phyloP scores from a whole-genome alignment of 2,329 filamentous ascomycete species.

The Xylariaceae sp. region DNA sequence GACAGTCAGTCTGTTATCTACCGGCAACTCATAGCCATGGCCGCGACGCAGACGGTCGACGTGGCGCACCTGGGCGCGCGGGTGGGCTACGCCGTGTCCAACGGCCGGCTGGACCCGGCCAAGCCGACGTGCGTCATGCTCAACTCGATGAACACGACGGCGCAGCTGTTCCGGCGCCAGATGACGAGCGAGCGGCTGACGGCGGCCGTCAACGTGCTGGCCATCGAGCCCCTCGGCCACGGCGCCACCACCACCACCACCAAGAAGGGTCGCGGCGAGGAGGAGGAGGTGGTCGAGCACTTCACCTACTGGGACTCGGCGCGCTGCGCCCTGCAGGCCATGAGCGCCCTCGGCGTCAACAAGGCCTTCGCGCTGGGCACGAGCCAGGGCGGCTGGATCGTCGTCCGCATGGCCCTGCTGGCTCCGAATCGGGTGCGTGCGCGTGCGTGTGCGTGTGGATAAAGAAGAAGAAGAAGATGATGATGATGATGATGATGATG shows the following conservation, averaged over 20 bases:
- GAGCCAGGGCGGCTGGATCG: conserved; percentile 46
- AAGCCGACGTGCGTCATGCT: conserved; percentile 46
- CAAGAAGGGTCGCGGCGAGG: too few relatives aligned
- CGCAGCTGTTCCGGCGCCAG: conserved; percentile 37
- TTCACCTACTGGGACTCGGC: conserved; percentile 51
- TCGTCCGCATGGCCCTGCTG: conserved; percentile 41
- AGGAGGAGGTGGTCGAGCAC: too few relatives aligned
- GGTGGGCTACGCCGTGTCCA: conserved; percentile 13
- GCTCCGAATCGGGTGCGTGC: conserved; percentile 37
- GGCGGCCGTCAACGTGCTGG: conserved; percentile 38
- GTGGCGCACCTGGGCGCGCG: conserved; percentile 11
- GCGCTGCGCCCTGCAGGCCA: conserved; percentile 46
- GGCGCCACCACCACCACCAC: conserved; percentile 34
- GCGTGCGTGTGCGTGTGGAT: background rate
- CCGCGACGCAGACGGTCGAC: conserved; percentile 8
- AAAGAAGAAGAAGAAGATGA: background rate
- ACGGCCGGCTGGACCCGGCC: conserved; percentile 30
- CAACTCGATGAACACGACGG: conserved; percentile 45
- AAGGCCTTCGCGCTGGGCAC: conserved; percentile 44
- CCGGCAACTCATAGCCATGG: too few relatives aligned
- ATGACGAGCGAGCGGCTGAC: conserved; percentile 33
- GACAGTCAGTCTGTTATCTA: background rate
- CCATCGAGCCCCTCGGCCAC: conserved; percentile 46
- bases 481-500: too few relatives aligned
- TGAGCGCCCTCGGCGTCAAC: conserved; percentile 40